Evolutionary conservation across 441 rosid genomes (phyloP), one percentile per base, ranked within the genome.

Genomic region (Euphorbia schlechtendalii): DNA sequence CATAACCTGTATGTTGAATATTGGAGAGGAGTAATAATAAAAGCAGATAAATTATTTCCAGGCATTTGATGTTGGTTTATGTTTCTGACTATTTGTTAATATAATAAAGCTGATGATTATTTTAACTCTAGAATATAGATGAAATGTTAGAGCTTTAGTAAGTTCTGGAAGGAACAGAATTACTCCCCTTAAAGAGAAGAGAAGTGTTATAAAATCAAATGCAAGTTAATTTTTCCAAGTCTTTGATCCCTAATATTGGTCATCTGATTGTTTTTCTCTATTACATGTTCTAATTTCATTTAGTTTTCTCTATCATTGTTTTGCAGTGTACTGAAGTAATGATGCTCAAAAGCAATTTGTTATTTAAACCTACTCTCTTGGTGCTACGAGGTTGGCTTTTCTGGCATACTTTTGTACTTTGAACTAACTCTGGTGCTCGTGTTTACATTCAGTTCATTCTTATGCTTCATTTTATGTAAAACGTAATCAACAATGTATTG

Each of bases 251-350:
- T n/a, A n/a, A n/a, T n/a, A n/a, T n/a, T n/a, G n/a, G n/a, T n/a
- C n/a, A n/a, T n/a, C n/a, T n/a, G n/a, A n/a, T n/a, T n/a, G n/a
- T n/a, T n/a, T n/a, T n/a, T n/a, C n/a, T n/a, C n/a, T n/a, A n/a
- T n/a, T n/a, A n/a, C n/a, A 48, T 49, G 22, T 34, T 51, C 14
- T 17, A 25, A 0, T 28, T 45, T 66, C 20, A 45, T 45, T 8
- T 3, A 1, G n/a, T 62, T 30, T 36, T 8, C 30, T 8, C 24
- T 24, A 56, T 70, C 66, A 72, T 69, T 27, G 45, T 4, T 63
- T 55, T 82, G 82, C 90, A 88, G 97, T 65, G 96, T 82, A 64
- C 79, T 88, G 76, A 88, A 80, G 88, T 83, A 83, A 73, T 79
- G 87, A 87, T 52, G 55, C 6, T 41, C 48, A 14, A 32, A 75